Evolutionary conservation across 129 eudicot genomes (phyloP).

Genomic region (Chrysanthemum makinoi): DNA sequence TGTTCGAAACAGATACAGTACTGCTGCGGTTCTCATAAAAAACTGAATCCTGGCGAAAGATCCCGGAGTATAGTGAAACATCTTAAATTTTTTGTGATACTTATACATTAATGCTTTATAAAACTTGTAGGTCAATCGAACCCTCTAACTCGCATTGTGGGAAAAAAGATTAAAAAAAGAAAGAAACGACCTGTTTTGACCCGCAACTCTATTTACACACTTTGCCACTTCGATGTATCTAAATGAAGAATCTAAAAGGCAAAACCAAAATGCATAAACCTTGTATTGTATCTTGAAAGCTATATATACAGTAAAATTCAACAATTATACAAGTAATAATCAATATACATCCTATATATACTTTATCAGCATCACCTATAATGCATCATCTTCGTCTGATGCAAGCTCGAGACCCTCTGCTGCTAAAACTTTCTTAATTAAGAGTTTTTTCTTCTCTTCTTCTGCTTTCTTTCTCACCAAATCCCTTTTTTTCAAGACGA

Average conservation of each 20-base stretch:
- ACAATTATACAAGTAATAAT: conserved; percentile 10
- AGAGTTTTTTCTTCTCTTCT: conserved; percentile 69
- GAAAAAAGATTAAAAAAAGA: background rate
- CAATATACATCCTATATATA: conserved; percentile 27
- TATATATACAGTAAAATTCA: conserved; percentile 27
- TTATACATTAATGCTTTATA: too few species aligned
- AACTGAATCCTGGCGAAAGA: too few species aligned
- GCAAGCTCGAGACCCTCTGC: conserved; percentile 98
- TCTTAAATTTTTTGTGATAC: too few species aligned
- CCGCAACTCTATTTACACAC: background rate
- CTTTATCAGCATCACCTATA: background rate
- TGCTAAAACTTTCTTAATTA: conserved; percentile 67
- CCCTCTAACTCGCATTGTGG: background rate
- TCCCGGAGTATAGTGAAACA: too few species aligned
- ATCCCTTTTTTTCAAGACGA: conserved; percentile 84
- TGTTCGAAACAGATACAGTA: too few species aligned
- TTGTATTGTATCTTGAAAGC: conserved; percentile 27
- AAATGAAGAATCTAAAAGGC: background rate
- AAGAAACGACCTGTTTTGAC: background rate
- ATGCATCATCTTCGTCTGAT: conserved; percentile 55
- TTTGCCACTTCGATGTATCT: background rate
- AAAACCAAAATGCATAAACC: background rate
- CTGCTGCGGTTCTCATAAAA: too few species aligned
- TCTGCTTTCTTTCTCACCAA: conserved; percentile 80
- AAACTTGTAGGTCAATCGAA: too few species aligned